Base-by-base conservation (phyloP, 2,329 filamentous ascomycete species). In the Botrytis fabae region DNA sequence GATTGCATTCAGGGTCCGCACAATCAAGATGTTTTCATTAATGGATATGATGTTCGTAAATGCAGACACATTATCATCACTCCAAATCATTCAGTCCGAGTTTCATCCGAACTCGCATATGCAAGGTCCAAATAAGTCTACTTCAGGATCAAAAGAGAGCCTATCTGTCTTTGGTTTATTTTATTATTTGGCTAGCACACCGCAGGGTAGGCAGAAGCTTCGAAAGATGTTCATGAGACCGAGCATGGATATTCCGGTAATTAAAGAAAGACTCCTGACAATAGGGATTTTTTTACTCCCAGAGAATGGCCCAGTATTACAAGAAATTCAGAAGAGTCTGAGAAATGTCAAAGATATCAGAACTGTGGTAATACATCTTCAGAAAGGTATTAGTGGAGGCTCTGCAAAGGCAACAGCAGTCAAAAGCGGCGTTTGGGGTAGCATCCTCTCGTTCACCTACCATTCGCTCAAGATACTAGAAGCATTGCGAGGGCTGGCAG, bases 161-260 rank as follows among this genome's bases (percentile, higher is more conserved):
- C 85, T 96, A 1, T 98, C 93, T 0, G 83, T 97, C 0, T 97
- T 92, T 80, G 95, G 93, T 0, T 84, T 98, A 0, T 97, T 98
- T 75, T 89, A 92, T 73, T 86, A 89, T 72, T 84, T 96, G 44
- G 90, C 92, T 40, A 87, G 87, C 72, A 98, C 94, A 5, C 87
- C 92, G 1, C 94, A 98, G 80, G 96, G 96, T 0, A 93, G 90
- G 77, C 80, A 84, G 40, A 86, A 88, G 61, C 85, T 99, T 8
- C 91, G 93, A n/a, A 91, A 93, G 77, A 87, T 92, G 69, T 96
- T 99, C 76, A 83, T 98, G 12, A 90, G 92, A 0, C 96, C 96
- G 35, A 93, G 90, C 44, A 84, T 91, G 40, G 87, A 96, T 74
- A 80, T 93, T 0, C 81, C 85, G 0, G 78, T 91, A 8, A 96